Evolutionary conservation across 495 filamentous ascomycete genomes (phyloP), one percentile per base, ranked within the genome.

Genomic region (Trichoderma parareesei): DNA sequence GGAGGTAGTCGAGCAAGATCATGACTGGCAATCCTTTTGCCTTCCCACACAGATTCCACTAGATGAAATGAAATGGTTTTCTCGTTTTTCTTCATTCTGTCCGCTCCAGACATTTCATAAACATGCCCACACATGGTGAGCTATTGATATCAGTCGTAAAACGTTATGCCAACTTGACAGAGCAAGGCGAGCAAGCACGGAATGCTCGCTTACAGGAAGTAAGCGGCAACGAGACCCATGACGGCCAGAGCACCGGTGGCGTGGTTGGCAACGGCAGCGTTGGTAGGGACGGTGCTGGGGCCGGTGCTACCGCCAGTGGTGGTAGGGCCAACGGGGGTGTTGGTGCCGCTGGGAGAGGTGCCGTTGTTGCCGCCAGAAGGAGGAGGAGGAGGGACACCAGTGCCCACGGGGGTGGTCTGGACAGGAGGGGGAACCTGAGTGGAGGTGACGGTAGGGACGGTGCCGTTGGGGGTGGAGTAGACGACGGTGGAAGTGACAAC

Each of bases 181-280:
- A 27, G 35, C 27, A 14, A 57, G 33, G 3, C 4, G 0, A 27
- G 27, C 18, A 60, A 37, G 14, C 14, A 27, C 27, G 27, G 27
- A 27, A 27, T 14, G 7, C 40, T 38, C 13, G 35, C 35, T 64
- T 65, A 65, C 18, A 67, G 42, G 42, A 65, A n/a, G 63, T 43
- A 65, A 53, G 66, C 66, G n/a, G 46, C 63, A 33, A 62, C 55
- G 62, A 67, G 66, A 41, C 60, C 66, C 38, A 63, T 44, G 42
- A 48, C 59, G 49, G 61, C 65, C 18, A 66, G 61, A 14, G 61
- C 61, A 35, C 63, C 63, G 46, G 63, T 62, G n/a, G 46, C 66
- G 11, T 14, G 18, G 63, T 65, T 64, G 37, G 46, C 37, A 20
- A 27, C 63, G 27, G 68, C 66, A 20, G 38, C 61, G 38, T 37